phyloP scores from a whole-genome alignment of 441 rosid genomes.

The Erysimum cheiri region DNA sequence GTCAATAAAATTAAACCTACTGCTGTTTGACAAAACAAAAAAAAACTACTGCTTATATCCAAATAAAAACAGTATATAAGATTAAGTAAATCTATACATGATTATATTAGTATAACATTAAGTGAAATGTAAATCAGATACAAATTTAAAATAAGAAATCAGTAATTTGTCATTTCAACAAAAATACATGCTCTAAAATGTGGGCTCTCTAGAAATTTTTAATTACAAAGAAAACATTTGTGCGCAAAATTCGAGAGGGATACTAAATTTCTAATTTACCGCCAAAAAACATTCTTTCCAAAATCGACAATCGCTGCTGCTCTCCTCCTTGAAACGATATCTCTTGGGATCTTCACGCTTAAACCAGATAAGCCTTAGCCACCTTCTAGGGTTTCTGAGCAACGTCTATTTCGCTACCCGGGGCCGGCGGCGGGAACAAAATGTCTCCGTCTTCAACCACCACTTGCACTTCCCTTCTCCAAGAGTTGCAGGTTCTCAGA shows the following conservation, averaged over 20 bases:
- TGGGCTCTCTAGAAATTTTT: not conserved
- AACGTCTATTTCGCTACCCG: not conserved
- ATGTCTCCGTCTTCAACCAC: slow-evolving; percentile 39
- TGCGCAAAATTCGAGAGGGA: slow-evolving; percentile 30
- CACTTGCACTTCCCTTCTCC: slow-evolving; percentile 47
- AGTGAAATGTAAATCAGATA: too few relatives aligned
- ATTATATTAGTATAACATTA: too few relatives aligned
- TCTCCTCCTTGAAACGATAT: slow-evolving; percentile 10
- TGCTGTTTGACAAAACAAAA: too few relatives aligned
- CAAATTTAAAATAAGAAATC: too few relatives aligned
- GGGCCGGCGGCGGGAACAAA: slow-evolving; percentile 14
- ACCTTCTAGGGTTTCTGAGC: slow-evolving; percentile 35
- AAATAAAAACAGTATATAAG: too few relatives aligned
- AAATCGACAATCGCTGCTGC: slow-evolving; percentile 28
- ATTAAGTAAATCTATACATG: too few relatives aligned
- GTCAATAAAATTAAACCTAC: too few relatives aligned
- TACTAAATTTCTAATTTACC: slow-evolving; percentile 31
- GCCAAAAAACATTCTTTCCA: slow-evolving; percentile 43
- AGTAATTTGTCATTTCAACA: too few relatives aligned
- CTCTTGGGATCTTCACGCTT: slow-evolving; percentile 42
- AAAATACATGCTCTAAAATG: not conserved
- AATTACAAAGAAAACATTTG: not conserved
- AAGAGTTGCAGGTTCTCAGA: slow-evolving; percentile 41
- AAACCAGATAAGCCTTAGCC: slow-evolving; percentile 5
- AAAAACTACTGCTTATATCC: too few relatives aligned